These are phyloP conservation scores for Ceratobasidium sp. DNA, from an alignment of 1,284 basidiomycete genomes.

Conservation along the genomic window DNA sequence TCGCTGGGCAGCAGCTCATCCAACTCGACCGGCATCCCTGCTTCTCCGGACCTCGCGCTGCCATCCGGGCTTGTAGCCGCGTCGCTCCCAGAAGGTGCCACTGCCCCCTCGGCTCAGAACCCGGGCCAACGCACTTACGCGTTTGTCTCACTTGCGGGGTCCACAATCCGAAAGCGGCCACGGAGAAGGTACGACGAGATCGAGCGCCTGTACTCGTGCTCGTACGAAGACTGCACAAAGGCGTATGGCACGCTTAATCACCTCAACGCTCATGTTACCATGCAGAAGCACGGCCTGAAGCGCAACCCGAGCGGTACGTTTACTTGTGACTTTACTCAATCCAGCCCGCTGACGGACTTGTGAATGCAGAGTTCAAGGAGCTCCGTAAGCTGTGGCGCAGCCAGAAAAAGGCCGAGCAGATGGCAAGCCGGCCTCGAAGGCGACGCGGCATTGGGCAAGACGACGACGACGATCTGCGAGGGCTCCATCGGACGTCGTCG, in stretches of 20 bases:
- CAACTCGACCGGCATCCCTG: slow-evolving; percentile 34
- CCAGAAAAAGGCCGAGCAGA: slow-evolving; percentile 80
- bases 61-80: slow-evolving; percentile 14
- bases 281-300: slow-evolving; percentile 90
- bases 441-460: slow-evolving; percentile 18
- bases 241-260: slow-evolving; percentile 91
- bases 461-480: slow-evolving; percentile 29
- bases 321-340: background rate
- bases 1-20: slow-evolving; percentile 33
- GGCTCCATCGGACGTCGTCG: slow-evolving; percentile 18
- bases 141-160: slow-evolving; percentile 81
- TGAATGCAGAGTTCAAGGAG: slow-evolving; percentile 91
- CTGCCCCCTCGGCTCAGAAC: slow-evolving; percentile 18
- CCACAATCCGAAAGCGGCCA: slow-evolving; percentile 82
- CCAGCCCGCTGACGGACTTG: slow-evolving; percentile 31
- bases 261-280: slow-evolving; percentile 90
- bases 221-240: slow-evolving; percentile 84
- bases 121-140: slow-evolving; percentile 65
- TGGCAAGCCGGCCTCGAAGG: slow-evolving; percentile 40
- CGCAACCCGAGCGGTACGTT: slow-evolving; percentile 81
- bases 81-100: slow-evolving; percentile 2
- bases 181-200: slow-evolving; percentile 89
- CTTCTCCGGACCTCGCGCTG: slow-evolving; percentile 22
- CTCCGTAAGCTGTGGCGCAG: slow-evolving; percentile 95
- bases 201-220: slow-evolving; percentile 88